These are phyloP conservation scores for Aspergillus udagawae DNA, from an alignment of 2,329 filamentous ascomycete genomes.

Conservation along the genomic window DNA sequence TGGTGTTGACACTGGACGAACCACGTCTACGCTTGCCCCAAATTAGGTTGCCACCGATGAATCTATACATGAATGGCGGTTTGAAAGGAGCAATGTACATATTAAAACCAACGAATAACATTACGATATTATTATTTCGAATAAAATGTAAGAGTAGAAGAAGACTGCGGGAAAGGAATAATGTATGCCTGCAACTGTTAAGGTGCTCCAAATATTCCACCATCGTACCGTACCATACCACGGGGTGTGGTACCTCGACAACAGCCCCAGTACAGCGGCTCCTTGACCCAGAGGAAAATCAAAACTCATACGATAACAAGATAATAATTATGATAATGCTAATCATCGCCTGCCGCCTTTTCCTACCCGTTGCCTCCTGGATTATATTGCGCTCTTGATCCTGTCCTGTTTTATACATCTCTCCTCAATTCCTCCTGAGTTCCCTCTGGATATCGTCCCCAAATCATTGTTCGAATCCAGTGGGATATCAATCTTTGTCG, in stretches of 20 bases:
- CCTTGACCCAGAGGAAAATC: conserved; percentile 12
- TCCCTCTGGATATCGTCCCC: not conserved
- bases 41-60: conserved; percentile 9
- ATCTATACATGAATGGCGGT: not conserved
- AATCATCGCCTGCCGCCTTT: conserved; percentile 8
- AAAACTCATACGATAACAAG: conserved; percentile 13
- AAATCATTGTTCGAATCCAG: not conserved
- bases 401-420: not conserved
- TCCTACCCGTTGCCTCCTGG: not conserved
- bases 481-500: not conserved
- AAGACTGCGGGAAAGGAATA: not conserved
- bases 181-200: not conserved
- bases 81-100: not conserved
- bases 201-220: not conserved
- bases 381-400: not conserved
- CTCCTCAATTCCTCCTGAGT: not conserved
- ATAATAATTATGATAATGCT: conserved; percentile 15
- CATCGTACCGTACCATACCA: conserved; percentile 15
- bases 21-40: conserved; percentile 5
- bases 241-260: conserved; percentile 7
- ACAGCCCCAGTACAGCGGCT: conserved; percentile 14
- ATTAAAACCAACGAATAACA: not conserved
- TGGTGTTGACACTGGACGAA: conserved; percentile 4
- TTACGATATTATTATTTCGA: not conserved
- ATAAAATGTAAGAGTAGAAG: not conserved